Percentiles rank a stretch among this genome's conserved stretches.
Evolutionary conservation across 1,284 basidiomycete species (phyloP).

Genomic region (Volvariella volvacea): DNA sequence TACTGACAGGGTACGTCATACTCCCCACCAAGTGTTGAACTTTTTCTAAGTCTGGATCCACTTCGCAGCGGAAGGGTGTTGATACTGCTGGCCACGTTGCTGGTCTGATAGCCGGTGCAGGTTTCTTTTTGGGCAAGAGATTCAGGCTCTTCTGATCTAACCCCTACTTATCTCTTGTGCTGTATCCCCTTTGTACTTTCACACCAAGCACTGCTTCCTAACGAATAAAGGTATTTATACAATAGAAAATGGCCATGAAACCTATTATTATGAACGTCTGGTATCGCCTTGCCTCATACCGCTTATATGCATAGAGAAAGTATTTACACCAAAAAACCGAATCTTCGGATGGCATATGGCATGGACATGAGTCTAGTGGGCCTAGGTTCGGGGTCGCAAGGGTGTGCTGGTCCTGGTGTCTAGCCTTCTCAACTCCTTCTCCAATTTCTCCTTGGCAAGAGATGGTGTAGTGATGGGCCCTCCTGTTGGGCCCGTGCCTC

Average conservation of each 20-base stretch:
- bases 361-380: no score
- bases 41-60: background rate
- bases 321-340: no score
- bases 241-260: no score
- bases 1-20: constrained; percentile 21
- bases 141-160: constrained; percentile 21
- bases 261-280: no score
- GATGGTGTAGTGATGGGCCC: constrained; percentile 4
- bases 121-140: constrained; percentile 42
- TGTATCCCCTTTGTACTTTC: no score
- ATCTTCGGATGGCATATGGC: no score
- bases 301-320: no score
- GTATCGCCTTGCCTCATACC: no score
- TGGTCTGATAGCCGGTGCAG: constrained; percentile 66
- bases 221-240: no score
- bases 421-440: constrained; percentile 69
- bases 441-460: constrained; percentile 50
- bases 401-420: constrained; percentile 72
- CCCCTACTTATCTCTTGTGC: no score
- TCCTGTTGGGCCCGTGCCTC: constrained; percentile 26
- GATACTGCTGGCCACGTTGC: constrained; percentile 80
- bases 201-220: no score
- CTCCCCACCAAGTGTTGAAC: background rate
- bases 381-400: constrained; percentile 1
- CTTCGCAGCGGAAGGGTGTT: constrained; percentile 31